Conservation (phyloP, 2,329 filamentous ascomycete genomes). For the Aspergillus fijiensis region DNA sequence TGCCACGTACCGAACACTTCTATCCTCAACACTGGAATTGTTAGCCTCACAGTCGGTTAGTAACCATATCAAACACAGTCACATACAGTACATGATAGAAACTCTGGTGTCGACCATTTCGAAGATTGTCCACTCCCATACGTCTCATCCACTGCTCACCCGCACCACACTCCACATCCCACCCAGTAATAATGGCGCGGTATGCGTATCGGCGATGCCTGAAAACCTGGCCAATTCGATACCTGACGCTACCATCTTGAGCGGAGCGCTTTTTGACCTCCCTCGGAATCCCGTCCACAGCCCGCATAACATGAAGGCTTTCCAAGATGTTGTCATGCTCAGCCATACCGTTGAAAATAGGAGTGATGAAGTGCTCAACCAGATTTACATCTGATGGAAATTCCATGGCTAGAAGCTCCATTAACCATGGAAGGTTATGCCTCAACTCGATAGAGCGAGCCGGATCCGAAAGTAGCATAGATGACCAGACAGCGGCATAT, state of each 20-base stretch:
- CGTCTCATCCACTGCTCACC: slow-evolving; percentile 63
- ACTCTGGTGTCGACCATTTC: slow-evolving; percentile 63
- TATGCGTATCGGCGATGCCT: slow-evolving; percentile 78
- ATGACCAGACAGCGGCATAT: slow-evolving; percentile 74
- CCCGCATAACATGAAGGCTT: slow-evolving; percentile 56
- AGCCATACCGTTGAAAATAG: slow-evolving; percentile 55
- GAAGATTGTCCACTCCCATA: slow-evolving; percentile 62
- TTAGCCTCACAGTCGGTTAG: slow-evolving; percentile 13
- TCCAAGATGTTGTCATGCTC: slow-evolving; percentile 57
- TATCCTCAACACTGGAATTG: slow-evolving; percentile 60
- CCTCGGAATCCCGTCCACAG: slow-evolving; percentile 57
- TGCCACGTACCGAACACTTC: slow-evolving; percentile 70
- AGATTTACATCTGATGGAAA: slow-evolving; percentile 72
- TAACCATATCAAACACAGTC: slow-evolving; percentile 3
- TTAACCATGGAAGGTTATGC: slow-evolving; percentile 63
- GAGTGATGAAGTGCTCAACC: slow-evolving; percentile 66
- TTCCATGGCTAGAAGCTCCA: slow-evolving; percentile 62
- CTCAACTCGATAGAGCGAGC: slow-evolving; percentile 53
- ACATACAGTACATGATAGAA: slow-evolving; percentile 89
- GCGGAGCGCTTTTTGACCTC: slow-evolving; percentile 39
- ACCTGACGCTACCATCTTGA: slow-evolving; percentile 55
- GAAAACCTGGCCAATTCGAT: slow-evolving; percentile 79
- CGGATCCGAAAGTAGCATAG: slow-evolving; percentile 53
- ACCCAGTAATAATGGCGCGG: slow-evolving; percentile 81
- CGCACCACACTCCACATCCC: slow-evolving; percentile 64